Conservation (phyloP, 768 basidiomycete genomes). For the Sporobolomyces phaffii region DNA sequence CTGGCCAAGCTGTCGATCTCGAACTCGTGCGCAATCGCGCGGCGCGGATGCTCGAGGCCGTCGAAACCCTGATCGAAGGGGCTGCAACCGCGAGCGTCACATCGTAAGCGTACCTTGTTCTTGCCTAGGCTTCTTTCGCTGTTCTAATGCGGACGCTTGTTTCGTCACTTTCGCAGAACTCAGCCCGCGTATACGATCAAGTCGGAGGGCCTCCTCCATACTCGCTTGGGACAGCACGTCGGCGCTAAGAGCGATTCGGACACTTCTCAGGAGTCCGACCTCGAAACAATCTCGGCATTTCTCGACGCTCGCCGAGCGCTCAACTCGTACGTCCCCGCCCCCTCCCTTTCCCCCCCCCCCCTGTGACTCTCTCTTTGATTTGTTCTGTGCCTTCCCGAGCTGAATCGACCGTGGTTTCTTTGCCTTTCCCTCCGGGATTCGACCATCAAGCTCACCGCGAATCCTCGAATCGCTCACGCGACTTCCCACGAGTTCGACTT, state of each 20-base stretch:
- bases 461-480: slow-evolving; percentile 1
- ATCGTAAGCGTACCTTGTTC: too few relatives aligned
- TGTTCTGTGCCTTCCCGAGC: too few relatives aligned
- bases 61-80: neutral
- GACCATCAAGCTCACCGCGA: neutral
- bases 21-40: neutral
- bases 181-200: neutral
- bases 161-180: neutral
- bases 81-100: neutral
- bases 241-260: neutral
- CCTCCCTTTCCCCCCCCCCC: too few relatives aligned
- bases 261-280: neutral
- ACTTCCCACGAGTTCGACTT: neutral
- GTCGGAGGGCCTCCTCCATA: neutral
- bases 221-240: neutral
- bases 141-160: too few relatives aligned
- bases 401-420: too few relatives aligned
- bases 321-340: neutral
- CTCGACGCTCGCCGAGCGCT: slow-evolving; percentile 1
- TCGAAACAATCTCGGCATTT: neutral
- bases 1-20: neutral
- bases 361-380: too few relatives aligned
- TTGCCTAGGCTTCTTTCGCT: too few relatives aligned
- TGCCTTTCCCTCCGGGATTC: too few relatives aligned
- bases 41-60: neutral